A percentile compares a stretch with the other conserved stretches of the same genome.
Conservation (phyloP, 2,329 filamentous ascomycete genomes). For the Fusarium continuum region DNA sequence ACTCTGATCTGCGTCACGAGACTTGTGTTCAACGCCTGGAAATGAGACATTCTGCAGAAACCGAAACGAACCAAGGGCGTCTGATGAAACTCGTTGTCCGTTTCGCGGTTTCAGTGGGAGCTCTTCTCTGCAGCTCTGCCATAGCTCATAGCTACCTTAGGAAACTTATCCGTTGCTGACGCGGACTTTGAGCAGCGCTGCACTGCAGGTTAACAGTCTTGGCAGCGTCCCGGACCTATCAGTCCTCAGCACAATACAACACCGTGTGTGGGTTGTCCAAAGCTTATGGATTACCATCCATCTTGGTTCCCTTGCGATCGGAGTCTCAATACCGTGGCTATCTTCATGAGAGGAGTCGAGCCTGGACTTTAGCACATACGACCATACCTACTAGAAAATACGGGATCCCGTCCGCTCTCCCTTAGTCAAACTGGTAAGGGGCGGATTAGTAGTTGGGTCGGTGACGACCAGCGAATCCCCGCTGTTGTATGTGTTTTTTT, state of each 20-base stretch:
- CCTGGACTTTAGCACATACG: background rate
- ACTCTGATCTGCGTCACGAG: background rate
- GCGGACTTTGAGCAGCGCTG: slow-evolving; percentile 13
- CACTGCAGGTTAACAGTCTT: background rate
- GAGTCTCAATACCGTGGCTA: background rate
- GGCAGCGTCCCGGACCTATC: slow-evolving; percentile 6
- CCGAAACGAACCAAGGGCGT: background rate
- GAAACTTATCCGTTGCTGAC: slow-evolving; percentile 14
- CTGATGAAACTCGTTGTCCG: background rate
- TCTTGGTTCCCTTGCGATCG: background rate
- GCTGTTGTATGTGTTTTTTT: slow-evolving; percentile 10
- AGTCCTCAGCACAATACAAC: background rate
- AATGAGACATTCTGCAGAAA: slow-evolving; percentile 16
- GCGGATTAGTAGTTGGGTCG: slow-evolving; percentile 19
- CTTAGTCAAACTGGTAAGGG: slow-evolving; percentile 10
- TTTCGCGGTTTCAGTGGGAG: background rate
- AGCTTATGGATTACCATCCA: background rate
- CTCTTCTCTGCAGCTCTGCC: too few species aligned
- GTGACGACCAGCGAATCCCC: slow-evolving; percentile 15
- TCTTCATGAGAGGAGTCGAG: background rate
- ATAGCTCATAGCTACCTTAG: background rate
- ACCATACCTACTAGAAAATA: slow-evolving; percentile 20
- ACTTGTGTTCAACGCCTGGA: too few species aligned
- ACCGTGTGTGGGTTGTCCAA: background rate
- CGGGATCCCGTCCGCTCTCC: slow-evolving; percentile 29